Percentiles rank a stretch among this genome's conserved stretches.
phyloP scores from a whole-genome alignment of 768 basidiomycete species.

The Amanita pallidorosea region DNA sequence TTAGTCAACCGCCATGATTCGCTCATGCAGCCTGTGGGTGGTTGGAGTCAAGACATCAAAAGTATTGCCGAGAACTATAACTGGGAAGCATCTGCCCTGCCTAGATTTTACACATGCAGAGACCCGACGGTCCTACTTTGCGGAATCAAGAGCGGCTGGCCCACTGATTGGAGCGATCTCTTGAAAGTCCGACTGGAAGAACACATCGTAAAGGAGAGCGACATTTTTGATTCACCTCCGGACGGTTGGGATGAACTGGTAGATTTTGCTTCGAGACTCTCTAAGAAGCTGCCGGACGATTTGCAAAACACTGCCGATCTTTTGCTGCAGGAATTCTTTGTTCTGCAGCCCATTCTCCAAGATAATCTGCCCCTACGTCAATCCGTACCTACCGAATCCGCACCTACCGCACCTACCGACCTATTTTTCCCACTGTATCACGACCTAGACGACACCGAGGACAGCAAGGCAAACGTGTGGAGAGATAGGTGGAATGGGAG shows the following conservation, averaged over 20 bases:
- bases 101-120: not conserved
- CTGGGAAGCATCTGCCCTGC: not conserved
- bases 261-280: no score
- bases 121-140: not conserved
- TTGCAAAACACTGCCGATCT: no score
- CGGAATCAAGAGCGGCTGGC: not conserved
- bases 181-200: not conserved
- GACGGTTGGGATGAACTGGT: no score
- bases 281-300: no score
- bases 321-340: no score
- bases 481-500: not conserved
- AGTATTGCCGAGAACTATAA: not conserved
- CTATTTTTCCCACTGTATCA: not conserved
- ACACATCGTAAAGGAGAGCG: not conserved
- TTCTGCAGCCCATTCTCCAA: no score
- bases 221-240: no score
- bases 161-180: not conserved
- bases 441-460: not conserved
- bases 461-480: not conserved
- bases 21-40: no score
- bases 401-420: no score
- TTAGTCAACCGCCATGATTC: no score
- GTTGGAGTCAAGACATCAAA: not conserved
- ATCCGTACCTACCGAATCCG: no score
- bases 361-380: no score